Base-by-base conservation (phyloP, 176 grass and related monocot species). In the Calamus simplicifolius region DNA sequence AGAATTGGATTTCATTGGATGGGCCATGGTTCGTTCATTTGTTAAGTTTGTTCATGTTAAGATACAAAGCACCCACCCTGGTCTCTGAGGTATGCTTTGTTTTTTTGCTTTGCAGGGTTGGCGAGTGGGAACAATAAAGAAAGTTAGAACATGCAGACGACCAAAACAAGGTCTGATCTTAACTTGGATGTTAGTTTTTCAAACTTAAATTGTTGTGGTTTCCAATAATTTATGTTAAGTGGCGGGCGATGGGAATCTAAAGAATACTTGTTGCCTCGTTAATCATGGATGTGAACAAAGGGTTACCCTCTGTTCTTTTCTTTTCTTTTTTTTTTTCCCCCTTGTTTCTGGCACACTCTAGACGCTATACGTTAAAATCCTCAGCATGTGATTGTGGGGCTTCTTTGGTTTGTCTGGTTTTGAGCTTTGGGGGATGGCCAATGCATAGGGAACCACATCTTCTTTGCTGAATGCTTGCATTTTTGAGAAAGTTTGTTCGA, bases 151-250 rank as follows among this genome's bases (percentile, higher is more conserved):
- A 95, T 95, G 89, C 89, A 85, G 64, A 15, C 81, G 29, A 29
- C 81, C 68, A 95, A 77, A 55, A 54, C 78, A 62, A 95, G 89
- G 89, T 95, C 67, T 66, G 77, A 56, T 68, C 29, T 63, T 43
- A 43, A 10, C 35, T 43, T 43, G 35, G 8, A 43, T 43, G 8
- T 43, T 43, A 43, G 5, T 13, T 43, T 43, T 43, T 43, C 35
- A 43, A 43, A 43, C 8, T 43, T 43, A 13, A 43, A 13, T 3
- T 43, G 8, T 43, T 13, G 10, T 13, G 8, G 35, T 43, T 43
- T 43, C 35, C 8, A 43, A 13, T 43, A 43, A 43, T 43, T 43
- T 43, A 13, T 43, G 35, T 43, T 12, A 43, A 12, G 35, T 43
- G 35, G 1, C 12, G 12, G 35, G 35, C 35, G 3, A 43, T 43